Percentiles rank a stretch among this genome's conserved stretches.
phyloP scores from a whole-genome alignment of 2,329 filamentous ascomycete species.

The Alternaria triticimaculans region DNA sequence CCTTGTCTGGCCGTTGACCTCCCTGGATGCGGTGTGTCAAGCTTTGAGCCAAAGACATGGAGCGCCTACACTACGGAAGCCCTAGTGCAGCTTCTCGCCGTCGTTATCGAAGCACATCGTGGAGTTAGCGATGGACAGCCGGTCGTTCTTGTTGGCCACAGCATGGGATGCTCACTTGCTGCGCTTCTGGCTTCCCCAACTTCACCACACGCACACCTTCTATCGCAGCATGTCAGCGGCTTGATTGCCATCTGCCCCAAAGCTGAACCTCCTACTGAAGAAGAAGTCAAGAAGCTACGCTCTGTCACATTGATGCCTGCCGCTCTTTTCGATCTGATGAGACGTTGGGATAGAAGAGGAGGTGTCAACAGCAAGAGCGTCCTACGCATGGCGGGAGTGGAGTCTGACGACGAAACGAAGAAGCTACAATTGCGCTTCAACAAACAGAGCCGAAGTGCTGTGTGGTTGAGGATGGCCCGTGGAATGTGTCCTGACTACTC shows the following conservation, averaged over 20 bases:
- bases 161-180: constrained; percentile 83
- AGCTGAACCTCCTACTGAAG: constrained; percentile 66
- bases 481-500: constrained; percentile 70
- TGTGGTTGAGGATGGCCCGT: constrained; percentile 82
- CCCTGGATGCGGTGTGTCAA: constrained; percentile 85
- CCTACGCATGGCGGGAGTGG: constrained; percentile 73
- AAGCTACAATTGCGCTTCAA: constrained; percentile 78
- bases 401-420: constrained; percentile 70
- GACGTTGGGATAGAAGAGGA: constrained; percentile 79
- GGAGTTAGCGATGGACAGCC: constrained; percentile 70
- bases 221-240: constrained; percentile 73
- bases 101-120: constrained; percentile 75
- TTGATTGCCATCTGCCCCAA: constrained; percentile 83
- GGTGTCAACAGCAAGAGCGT: constrained; percentile 81
- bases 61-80: constrained; percentile 80
- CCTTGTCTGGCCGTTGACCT: constrained; percentile 89
- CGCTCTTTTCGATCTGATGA: constrained; percentile 76
- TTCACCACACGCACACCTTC: constrained; percentile 58
- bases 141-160: constrained; percentile 84
- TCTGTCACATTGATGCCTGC: constrained; percentile 72
- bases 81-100: constrained; percentile 75
- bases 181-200: constrained; percentile 71
- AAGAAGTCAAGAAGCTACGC: constrained; percentile 59
- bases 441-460: constrained; percentile 78
- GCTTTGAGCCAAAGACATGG: constrained; percentile 73